Evolutionary conservation across 306 rosid genomes (phyloP).

Genomic region (Castanea crenata): DNA sequence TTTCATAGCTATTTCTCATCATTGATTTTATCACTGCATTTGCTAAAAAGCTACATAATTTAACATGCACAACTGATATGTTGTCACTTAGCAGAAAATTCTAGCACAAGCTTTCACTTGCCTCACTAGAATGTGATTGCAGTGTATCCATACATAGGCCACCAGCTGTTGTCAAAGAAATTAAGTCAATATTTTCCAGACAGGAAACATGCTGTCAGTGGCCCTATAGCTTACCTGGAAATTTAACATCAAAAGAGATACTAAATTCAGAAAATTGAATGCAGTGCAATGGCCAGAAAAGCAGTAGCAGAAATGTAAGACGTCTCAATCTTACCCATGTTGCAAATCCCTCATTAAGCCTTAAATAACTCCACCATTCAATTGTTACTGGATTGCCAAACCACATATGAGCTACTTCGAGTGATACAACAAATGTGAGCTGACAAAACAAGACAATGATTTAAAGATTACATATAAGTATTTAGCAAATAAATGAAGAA

Average conservation of each 20-base stretch:
- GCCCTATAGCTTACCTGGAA: slow-evolving; percentile 62
- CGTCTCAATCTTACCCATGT: slow-evolving; percentile 45
- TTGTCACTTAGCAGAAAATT: not conserved
- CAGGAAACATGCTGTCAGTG: slow-evolving; percentile 51
- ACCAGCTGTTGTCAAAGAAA: slow-evolving; percentile 36
- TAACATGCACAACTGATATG: not conserved
- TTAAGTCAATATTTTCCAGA: slow-evolving; percentile 61
- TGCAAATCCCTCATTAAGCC: slow-evolving; percentile 74
- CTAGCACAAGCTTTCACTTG: not conserved
- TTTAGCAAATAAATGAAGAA: not conserved
- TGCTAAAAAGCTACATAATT: not conserved
- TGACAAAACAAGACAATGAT: slow-evolving; percentile 20
- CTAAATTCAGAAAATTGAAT: not conserved
- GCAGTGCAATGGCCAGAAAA: not conserved
- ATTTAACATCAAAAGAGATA: not conserved
- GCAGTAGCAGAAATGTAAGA: slow-evolving; percentile 1
- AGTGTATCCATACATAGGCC: slow-evolving; percentile 56
- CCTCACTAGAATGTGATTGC: slow-evolving; percentile 67
- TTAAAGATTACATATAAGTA: not conserved
- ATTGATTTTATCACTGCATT: not conserved
- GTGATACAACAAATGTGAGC: slow-evolving; percentile 48
- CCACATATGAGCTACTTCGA: slow-evolving; percentile 69
- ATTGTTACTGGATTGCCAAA: slow-evolving; percentile 71
- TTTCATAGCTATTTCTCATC: not conserved
- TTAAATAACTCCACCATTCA: slow-evolving; percentile 75